Evolutionary conservation across 495 filamentous ascomycete species (phyloP).

Genomic region (Endocarpon pusillum): DNA sequence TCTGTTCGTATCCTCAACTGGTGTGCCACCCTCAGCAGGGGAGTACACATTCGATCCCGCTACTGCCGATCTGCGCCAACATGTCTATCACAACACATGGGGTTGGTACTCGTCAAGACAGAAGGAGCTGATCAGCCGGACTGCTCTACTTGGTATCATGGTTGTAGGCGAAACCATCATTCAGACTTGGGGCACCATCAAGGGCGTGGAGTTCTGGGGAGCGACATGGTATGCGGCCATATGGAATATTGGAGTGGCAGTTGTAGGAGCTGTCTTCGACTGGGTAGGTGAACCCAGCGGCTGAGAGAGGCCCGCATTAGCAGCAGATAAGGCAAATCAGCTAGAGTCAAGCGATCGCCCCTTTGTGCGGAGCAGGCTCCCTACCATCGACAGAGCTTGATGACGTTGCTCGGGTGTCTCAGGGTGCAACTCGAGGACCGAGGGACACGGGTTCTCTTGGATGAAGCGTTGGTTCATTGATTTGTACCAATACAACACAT

Average conservation of each 20-base stretch:
- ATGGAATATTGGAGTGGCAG: not conserved
- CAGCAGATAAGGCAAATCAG: too few relatives aligned
- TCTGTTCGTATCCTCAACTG: not conserved
- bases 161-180: not conserved
- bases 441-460: too few relatives aligned
- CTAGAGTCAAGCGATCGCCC: too few relatives aligned
- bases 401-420: too few relatives aligned
- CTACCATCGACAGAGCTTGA: too few relatives aligned
- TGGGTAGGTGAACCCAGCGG: not conserved
- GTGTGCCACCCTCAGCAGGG: not conserved
- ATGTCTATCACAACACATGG: not conserved
- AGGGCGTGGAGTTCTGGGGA: not conserved
- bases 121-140: not conserved
- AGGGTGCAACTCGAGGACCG: too few relatives aligned
- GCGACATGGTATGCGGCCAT: not conserved
- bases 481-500: too few relatives aligned
- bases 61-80: not conserved
- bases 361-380: too few relatives aligned
- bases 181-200: not conserved
- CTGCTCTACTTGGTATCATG: not conserved
- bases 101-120: not conserved
- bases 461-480: too few relatives aligned
- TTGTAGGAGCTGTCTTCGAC: not conserved
- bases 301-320: too few relatives aligned
- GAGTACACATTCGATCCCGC: not conserved